phyloP scores from a whole-genome alignment of 2,329 filamentous ascomycete species.

The Chalaropsis thielavioides region DNA sequence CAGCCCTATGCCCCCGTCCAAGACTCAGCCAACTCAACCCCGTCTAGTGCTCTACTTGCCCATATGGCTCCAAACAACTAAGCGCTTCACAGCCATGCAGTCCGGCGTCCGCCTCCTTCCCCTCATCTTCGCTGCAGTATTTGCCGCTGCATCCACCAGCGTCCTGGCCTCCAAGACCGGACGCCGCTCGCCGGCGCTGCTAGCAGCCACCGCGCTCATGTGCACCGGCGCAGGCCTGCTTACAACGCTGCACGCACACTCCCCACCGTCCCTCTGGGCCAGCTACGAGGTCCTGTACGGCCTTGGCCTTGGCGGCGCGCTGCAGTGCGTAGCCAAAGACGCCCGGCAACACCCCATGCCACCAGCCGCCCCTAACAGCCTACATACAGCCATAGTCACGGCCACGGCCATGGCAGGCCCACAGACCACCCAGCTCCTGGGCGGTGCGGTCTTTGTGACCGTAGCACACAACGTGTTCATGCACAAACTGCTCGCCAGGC shows the following conservation, averaged over 20 bases:
- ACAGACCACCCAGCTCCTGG: constrained; percentile 31
- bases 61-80: constrained; percentile 37
- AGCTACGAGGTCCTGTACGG: constrained; percentile 33
- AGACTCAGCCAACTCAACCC: background rate
- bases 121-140: constrained; percentile 21
- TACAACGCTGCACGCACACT: constrained; percentile 25
- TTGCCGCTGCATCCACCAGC: constrained; percentile 22
- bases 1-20: constrained; percentile 1
- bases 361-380: too few relatives aligned
- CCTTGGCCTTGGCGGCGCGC: constrained; percentile 30
- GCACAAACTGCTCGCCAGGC: constrained; percentile 26
- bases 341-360: too few relatives aligned
- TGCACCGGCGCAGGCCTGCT: constrained; percentile 29
- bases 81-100: constrained; percentile 23
- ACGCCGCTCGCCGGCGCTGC: constrained; percentile 31
- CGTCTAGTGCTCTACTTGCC: constrained; percentile 32
- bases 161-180: constrained; percentile 24
- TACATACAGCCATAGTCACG: too few relatives aligned
- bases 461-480: constrained; percentile 34
- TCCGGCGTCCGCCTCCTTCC: constrained; percentile 24
- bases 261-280: constrained; percentile 21
- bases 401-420: too few relatives aligned
- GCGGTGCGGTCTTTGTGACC: constrained; percentile 32
- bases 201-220: constrained; percentile 24
- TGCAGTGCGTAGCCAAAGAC: constrained; percentile 27